phyloP scores from a whole-genome alignment of 2,329 filamentous ascomycete species.

The Ramichloridium luteum region DNA sequence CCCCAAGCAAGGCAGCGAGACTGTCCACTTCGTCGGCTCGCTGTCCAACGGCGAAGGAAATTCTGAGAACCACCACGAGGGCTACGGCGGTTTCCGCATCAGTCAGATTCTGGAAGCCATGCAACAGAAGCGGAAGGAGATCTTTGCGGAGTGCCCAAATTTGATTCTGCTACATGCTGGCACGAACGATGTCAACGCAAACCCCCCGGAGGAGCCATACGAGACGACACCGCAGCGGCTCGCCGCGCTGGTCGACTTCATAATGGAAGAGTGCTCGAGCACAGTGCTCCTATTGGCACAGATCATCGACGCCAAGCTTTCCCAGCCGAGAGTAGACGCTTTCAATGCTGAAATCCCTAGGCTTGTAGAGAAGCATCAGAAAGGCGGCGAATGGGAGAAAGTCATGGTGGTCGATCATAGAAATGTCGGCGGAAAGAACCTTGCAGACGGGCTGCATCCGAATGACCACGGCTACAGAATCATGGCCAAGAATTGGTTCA shows the following conservation, averaged over 20 bases:
- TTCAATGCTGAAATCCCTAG: conserved; percentile 19
- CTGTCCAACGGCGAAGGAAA: conserved; percentile 6
- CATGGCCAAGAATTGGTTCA: conserved; percentile 7
- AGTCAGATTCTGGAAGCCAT: too few relatives aligned
- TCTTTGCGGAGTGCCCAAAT: conserved; percentile 18
- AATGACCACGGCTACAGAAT: conserved; percentile 4
- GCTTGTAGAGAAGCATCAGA: conserved; percentile 13
- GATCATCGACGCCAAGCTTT: conserved; percentile 19
- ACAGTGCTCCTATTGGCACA: conserved; percentile 28
- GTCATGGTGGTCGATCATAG: conserved; percentile 19
- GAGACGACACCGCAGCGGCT: conserved; percentile 24
- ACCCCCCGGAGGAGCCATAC: conserved; percentile 13
- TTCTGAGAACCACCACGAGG: conserved; percentile 10
- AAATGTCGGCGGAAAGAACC: conserved; percentile 2
- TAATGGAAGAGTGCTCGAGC: conserved; percentile 21
- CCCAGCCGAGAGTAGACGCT: conserved; percentile 10
- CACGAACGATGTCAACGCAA: conserved; percentile 24
- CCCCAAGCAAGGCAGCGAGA: neutral
- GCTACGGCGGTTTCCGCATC: conserved; percentile 6
- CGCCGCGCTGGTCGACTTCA: conserved; percentile 22
- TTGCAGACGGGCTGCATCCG: conserved; percentile 6
- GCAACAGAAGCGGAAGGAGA: conserved; percentile 4
- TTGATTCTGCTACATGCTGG: conserved; percentile 24
- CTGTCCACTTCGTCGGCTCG: conserved; percentile 9
- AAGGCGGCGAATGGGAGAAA: conserved; percentile 17